Evolutionary conservation across 2,329 filamentous ascomycete species (phyloP).

Genomic region (Daldinia eschscholtzii): DNA sequence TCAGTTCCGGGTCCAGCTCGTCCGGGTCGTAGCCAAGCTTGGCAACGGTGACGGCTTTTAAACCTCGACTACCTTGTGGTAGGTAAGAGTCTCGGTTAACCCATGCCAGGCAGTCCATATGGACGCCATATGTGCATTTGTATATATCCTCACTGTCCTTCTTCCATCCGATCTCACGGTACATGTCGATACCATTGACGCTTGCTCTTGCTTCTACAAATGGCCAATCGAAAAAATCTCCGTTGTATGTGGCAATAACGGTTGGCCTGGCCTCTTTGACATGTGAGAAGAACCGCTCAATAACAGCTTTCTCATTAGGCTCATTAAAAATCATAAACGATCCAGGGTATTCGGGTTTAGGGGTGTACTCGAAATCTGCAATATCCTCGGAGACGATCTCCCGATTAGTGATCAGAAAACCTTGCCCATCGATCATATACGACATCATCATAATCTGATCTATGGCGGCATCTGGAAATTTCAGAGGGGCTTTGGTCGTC

Average conservation of each 20-base stretch:
- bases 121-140: constrained; percentile 93
- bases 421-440: constrained; percentile 99
- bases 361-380: constrained; percentile 97
- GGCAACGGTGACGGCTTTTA: constrained; percentile 97
- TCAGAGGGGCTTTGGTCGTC: constrained; percentile 93
- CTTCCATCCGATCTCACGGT: constrained; percentile 95
- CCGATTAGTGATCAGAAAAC: constrained; percentile 96
- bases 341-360: constrained; percentile 94
- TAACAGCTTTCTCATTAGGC: constrained; percentile 85
- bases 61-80: constrained; percentile 93
- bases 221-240: constrained; percentile 99
- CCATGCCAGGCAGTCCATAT: constrained; percentile 99
- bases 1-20: constrained; percentile 95
- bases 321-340: constrained; percentile 99
- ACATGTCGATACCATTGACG: constrained; percentile 98
- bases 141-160: constrained; percentile 97
- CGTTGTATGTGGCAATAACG: constrained; percentile 99
- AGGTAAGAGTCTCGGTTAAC: constrained; percentile 98
- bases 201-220: constrained; percentile 95
- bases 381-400: constrained; percentile 99
- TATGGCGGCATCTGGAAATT: constrained; percentile 93
- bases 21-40: constrained; percentile 99
- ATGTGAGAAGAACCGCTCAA: constrained; percentile 95
- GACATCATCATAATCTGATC: constrained; percentile 99
- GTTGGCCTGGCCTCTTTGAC: constrained; percentile 95